Evolutionary conservation across 2,329 filamentous ascomycete species (phyloP), one percentile per base, ranked within the genome.

Genomic region (Aspergillus tamarii): DNA sequence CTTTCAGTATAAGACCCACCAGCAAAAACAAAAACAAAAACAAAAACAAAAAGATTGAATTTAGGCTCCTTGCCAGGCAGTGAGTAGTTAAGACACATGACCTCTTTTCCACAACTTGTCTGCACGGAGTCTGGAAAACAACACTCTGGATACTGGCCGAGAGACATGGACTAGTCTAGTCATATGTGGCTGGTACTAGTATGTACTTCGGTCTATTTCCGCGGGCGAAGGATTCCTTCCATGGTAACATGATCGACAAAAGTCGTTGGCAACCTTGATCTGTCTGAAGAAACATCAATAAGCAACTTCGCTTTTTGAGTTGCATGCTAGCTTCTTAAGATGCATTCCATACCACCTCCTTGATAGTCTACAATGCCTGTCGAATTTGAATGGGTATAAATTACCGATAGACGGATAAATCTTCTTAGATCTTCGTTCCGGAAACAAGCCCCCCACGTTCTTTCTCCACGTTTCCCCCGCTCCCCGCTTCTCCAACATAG

Each of bases 401-500:
- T 52, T 19, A 28, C 21, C 48, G 48, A 32, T 19, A 32, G 14
- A 52, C 48, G 28, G 48, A 52, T 21, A 52, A 32, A 21, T 52
- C 39, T 19, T 34, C 52, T 39, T 21, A 23, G 19, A 48, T n/a
- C 11, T 46, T 10, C 52, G 34, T 23, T 39, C 6, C 52, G 52
- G 34, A 55, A 39, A n/a, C 30, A 9, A 32, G 14, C 26, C 32
- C 52, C 34, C 52, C 32, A 39, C 32, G 21, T 39, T 39, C 32
- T 28, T 28, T 21, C 48, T 52, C 52, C 52, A 55, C 32, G 32
- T 55, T 55, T 39, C 30, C 52, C 52, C 52, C 52, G 52, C 52
- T 55, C 52, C 52, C 52, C 52, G 52, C 52, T 55, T 55, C 32
- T 34, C 52, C 52, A 36, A 55, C 48, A 19, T 55, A 16, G n/a